Evolutionary conservation across 176 grass and related monocot species (phyloP).

Genomic region (Eleusine indica): DNA sequence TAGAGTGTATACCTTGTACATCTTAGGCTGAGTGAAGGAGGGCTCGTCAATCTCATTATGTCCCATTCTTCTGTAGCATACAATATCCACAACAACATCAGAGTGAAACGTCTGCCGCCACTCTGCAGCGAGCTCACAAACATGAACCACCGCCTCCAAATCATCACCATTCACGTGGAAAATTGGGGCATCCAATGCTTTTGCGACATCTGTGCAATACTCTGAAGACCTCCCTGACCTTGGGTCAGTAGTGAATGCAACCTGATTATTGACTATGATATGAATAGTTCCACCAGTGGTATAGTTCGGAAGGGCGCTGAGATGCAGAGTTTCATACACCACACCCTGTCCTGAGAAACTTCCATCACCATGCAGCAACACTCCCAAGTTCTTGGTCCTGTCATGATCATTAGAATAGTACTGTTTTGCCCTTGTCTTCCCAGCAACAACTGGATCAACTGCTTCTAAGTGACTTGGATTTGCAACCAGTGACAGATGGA

Average conservation of each 20-base stretch:
- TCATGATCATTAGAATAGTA: constrained; percentile 85
- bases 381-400: constrained; percentile 88
- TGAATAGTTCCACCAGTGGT: constrained; percentile 93
- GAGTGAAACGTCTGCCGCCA: constrained; percentile 96
- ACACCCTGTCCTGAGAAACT: constrained; percentile 97
- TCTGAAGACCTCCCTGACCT: constrained; percentile 72
- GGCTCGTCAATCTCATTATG: constrained; percentile 99
- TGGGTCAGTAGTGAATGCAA: constrained; percentile 82
- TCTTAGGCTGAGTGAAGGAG: constrained; percentile 98
- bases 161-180: constrained; percentile 97
- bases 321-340: constrained; percentile 92
- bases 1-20: constrained; percentile 72
- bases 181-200: constrained; percentile 71
- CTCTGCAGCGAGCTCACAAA: constrained; percentile 87
- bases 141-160: constrained; percentile 88
- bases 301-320: constrained; percentile 92
- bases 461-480: constrained; percentile 96
- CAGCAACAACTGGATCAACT: constrained; percentile 85
- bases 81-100: constrained; percentile 87
- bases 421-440: constrained; percentile 92
- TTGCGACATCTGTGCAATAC: constrained; percentile 77
- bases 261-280: constrained; percentile 77
- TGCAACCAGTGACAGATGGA: constrained; percentile 87
- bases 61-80: constrained; percentile 90
- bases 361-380: constrained; percentile 91